phyloP scores from a whole-genome alignment of 371 early-diverging fungal species.

The Mucor plumbeus region DNA sequence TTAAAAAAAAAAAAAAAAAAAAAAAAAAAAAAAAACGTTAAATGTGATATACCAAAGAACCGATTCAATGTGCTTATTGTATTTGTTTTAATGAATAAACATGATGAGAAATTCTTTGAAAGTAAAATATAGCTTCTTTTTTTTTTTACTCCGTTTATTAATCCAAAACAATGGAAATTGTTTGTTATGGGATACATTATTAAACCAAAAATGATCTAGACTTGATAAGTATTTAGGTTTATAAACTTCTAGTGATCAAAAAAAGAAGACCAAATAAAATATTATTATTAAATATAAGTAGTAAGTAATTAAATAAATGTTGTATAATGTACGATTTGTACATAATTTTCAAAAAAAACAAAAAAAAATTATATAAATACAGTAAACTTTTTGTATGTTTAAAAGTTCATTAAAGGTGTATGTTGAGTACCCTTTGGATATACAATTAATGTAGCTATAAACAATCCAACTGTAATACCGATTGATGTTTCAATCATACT shows the following conservation, averaged over 20 bases:
- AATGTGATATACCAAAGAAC: too few species aligned
- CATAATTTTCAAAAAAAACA: too few species aligned
- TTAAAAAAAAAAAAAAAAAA: too few species aligned
- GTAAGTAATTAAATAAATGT: background rate
- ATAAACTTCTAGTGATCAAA: background rate
- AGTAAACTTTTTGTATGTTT: conserved; percentile 8
- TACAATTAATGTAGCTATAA: conserved; percentile 58
- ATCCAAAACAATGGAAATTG: too few species aligned
- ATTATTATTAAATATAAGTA: background rate
- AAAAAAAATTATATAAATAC: background rate
- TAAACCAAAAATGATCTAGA: background rate
- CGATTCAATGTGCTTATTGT: too few species aligned
- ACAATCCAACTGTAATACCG: conserved; percentile 65
- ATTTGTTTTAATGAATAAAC: too few species aligned
- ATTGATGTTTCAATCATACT: conserved; percentile 55
- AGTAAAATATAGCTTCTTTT: too few species aligned
- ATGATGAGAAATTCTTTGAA: too few species aligned
- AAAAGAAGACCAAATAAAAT: background rate
- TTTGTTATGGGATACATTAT: too few species aligned
- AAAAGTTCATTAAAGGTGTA: conserved; percentile 67
- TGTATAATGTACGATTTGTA: too few species aligned
- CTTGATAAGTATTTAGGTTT: background rate
- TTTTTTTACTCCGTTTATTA: too few species aligned
- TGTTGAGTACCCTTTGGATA: conserved; percentile 62
- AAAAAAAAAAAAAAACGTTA: background rate